A percentile compares a stretch with the other conserved stretches of the same genome.
Conservation (phyloP, 345 rosid species). For the Firmiana major region DNA sequence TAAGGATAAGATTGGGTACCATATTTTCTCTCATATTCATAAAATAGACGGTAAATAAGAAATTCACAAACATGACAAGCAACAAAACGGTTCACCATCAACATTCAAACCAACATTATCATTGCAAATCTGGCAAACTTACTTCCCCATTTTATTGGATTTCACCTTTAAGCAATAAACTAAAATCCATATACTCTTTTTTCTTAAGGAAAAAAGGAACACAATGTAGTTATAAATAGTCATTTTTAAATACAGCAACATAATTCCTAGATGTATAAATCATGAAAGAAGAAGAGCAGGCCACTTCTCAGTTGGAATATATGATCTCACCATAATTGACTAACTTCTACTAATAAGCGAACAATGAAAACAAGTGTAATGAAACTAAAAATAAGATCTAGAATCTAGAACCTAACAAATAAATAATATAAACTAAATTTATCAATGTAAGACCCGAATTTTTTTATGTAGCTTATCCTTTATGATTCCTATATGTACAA, state of each 20-base stretch:
- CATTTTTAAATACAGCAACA: neutral
- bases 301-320: neutral
- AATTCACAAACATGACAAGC: conserved; percentile 40
- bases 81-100: conserved; percentile 27
- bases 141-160: neutral
- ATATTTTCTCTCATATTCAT: conserved; percentile 41
- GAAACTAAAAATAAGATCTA: neutral
- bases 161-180: neutral
- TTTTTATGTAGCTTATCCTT: no score
- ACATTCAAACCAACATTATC: conserved; percentile 27
- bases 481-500: no score
- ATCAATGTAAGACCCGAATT: no score
- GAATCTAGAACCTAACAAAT: neutral
- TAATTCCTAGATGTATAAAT: neutral
- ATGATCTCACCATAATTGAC: neutral
- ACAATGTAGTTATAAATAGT: neutral
- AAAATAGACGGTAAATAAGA: conserved; percentile 39
- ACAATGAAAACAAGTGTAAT: neutral
- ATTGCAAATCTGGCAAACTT: conserved; percentile 38
- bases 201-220: neutral
- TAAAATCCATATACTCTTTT: neutral
- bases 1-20: conserved; percentile 39
- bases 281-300: neutral
- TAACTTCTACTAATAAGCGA: neutral
- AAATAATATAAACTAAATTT: neutral